A percentile compares a stretch with the other conserved stretches of the same genome.
Conservation (phyloP, 2,329 filamentous ascomycete genomes). For the Triangularia verruculosa region DNA sequence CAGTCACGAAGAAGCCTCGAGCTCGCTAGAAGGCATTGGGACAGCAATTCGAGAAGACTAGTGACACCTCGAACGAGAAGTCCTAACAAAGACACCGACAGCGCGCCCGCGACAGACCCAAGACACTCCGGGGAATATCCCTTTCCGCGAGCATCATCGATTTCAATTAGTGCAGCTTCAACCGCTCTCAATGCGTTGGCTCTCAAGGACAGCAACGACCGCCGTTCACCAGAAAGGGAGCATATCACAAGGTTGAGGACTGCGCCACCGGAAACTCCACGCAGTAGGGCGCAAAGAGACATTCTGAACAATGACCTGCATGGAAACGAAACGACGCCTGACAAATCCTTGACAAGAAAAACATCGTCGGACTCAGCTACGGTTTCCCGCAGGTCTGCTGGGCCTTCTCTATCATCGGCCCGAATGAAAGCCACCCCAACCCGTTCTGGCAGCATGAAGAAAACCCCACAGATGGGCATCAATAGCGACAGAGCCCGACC, state of each 20-base stretch:
- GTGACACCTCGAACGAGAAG: slow-evolving; percentile 40
- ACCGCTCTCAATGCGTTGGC: slow-evolving; percentile 46
- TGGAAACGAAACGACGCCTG: slow-evolving; percentile 7
- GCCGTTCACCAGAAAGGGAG: slow-evolving; percentile 14
- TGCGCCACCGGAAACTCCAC: slow-evolving; percentile 22
- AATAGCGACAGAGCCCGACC: not conserved
- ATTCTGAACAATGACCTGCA: slow-evolving; percentile 8
- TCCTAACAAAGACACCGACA: slow-evolving; percentile 28
- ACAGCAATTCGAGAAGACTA: slow-evolving; percentile 53
- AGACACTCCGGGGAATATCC: slow-evolving; percentile 43
- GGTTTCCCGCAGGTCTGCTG: slow-evolving; percentile 14
- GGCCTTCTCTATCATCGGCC: slow-evolving; percentile 8
- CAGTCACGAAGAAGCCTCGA: slow-evolving; percentile 32
- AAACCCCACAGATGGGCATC: not conserved
- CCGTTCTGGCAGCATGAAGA: slow-evolving; percentile 12
- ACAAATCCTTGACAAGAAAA: slow-evolving; percentile 5
- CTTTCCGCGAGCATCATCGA: slow-evolving; percentile 40
- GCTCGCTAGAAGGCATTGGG: slow-evolving; percentile 44
- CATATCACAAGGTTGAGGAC: slow-evolving; percentile 15
- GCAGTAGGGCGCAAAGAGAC: slow-evolving; percentile 13
- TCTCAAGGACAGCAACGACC: slow-evolving; percentile 22
- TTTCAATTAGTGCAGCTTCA: slow-evolving; percentile 56
- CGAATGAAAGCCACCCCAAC: slow-evolving; percentile 11
- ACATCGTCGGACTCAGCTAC: slow-evolving; percentile 21
- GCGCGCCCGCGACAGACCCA: slow-evolving; percentile 30